Evolutionary conservation across 2,329 filamentous ascomycete genomes (phyloP).

Genomic region (Trichoderma breve): DNA sequence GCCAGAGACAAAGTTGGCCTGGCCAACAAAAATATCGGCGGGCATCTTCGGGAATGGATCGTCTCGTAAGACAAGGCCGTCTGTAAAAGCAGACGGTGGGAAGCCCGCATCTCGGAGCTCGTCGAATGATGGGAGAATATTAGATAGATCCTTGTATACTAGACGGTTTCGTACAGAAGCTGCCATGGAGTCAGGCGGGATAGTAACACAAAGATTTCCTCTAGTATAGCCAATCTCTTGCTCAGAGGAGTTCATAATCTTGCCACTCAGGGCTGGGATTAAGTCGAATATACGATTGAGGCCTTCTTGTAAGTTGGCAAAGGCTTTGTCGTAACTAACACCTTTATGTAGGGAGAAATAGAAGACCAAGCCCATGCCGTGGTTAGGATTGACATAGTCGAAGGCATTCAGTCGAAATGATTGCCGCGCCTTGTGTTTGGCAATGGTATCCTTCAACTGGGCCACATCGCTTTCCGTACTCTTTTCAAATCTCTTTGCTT

Average conservation of each 20-base stretch:
- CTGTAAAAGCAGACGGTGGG: constrained; percentile 29
- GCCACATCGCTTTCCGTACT: neutral
- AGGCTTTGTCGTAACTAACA: constrained; percentile 30
- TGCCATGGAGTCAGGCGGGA: neutral
- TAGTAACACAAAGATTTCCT: constrained; percentile 22
- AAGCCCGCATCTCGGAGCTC: constrained; percentile 29
- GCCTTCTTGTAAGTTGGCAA: constrained; percentile 34
- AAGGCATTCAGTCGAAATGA: constrained; percentile 33
- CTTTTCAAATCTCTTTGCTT: neutral
- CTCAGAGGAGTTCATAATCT: constrained; percentile 32
- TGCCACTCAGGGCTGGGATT: constrained; percentile 38
- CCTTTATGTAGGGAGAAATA: constrained; percentile 35
- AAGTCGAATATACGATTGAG: constrained; percentile 35
- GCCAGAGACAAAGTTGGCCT: constrained; percentile 34
- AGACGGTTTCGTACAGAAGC: neutral
- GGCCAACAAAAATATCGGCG: constrained; percentile 30
- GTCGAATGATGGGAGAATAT: constrained; percentile 28
- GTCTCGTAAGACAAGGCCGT: constrained; percentile 28
- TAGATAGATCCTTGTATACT: constrained; percentile 21
- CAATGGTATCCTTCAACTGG: constrained; percentile 17
- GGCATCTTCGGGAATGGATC: constrained; percentile 29
- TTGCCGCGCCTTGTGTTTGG: constrained; percentile 28
- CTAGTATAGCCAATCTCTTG: constrained; percentile 29
- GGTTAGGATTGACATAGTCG: constrained; percentile 35
- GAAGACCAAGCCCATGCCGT: constrained; percentile 33